Percentiles rank a stretch among this genome's conserved stretches.
These are phyloP conservation scores for Alloascoidea hylecoeti DNA, from an alignment of 805 yeast genomes.

Conservation along the genomic window DNA sequence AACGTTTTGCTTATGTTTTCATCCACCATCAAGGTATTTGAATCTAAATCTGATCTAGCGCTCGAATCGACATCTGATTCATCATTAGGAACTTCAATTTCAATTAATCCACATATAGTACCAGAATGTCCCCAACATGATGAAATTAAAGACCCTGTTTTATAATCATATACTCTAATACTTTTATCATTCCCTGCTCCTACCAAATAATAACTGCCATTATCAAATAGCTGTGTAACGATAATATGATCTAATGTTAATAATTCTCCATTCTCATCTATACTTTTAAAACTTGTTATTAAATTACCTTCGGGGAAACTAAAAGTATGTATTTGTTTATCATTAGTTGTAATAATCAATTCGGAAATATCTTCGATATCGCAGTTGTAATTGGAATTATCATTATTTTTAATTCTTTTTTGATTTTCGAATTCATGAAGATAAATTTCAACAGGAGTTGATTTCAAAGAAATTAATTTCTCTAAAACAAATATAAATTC, in stretches of 20 bases:
- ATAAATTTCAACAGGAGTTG: constrained; percentile 31
- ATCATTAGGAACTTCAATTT: constrained; percentile 6
- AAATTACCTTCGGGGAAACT: background rate
- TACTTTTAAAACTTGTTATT: background rate
- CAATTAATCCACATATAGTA: constrained; percentile 26
- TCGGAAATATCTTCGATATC: too few species aligned
- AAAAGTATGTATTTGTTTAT: background rate
- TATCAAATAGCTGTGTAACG: background rate
- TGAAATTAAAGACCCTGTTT: constrained; percentile 29
- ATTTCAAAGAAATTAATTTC: constrained; percentile 33
- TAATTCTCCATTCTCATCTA: background rate
- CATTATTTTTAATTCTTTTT: too few species aligned
- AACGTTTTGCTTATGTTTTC: too few species aligned
- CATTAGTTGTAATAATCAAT: background rate
- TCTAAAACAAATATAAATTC: constrained; percentile 18
- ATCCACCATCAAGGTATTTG: too few species aligned
- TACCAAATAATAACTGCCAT: constrained; percentile 8
- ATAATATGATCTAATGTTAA: background rate
- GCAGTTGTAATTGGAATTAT: too few species aligned
- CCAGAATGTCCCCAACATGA: constrained; percentile 52
- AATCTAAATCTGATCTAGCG: background rate
- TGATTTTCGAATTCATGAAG: constrained; percentile 1
- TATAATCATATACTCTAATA: constrained; percentile 30
- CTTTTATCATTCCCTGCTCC: constrained; percentile 39
- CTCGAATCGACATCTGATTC: too few species aligned